Conservation (phyloP, 768 basidiomycete species). For the Leccinum olivaceopallidum region DNA sequence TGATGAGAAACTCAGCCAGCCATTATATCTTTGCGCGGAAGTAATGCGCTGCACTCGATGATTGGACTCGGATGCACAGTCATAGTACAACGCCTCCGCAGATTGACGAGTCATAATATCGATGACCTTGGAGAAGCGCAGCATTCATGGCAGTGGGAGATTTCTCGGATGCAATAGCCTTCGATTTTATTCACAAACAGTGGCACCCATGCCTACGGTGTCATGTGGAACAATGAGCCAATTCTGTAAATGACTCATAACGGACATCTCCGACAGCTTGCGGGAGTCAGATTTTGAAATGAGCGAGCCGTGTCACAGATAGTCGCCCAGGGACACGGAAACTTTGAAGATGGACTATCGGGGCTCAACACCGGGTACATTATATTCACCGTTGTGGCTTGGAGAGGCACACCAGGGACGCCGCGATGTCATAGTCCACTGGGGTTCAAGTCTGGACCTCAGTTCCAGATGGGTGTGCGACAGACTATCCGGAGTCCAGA, state of each 20-base stretch:
- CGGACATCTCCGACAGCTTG: background rate
- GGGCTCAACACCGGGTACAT: background rate
- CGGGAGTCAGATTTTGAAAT: background rate
- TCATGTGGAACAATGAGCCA: background rate
- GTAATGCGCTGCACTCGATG: background rate
- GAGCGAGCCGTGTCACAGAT: background rate
- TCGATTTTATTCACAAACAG: background rate
- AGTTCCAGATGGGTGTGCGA: background rate
- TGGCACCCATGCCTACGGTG: background rate
- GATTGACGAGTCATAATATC: background rate
- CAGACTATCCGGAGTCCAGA: too few species aligned
- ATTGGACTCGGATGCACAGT: background rate
- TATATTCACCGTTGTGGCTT: background rate
- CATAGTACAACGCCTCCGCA: background rate
- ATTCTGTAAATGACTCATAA: background rate
- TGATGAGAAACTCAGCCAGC: background rate
- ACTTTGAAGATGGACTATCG: background rate
- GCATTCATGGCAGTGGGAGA: background rate
- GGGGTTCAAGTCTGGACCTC: too few species aligned
- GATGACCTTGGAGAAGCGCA: background rate
- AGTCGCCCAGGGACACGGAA: background rate
- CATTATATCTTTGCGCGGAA: slow-evolving; percentile 9
- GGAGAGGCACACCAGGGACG: background rate
- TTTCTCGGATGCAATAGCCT: background rate
- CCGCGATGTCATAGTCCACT: too few species aligned